A percentile compares a stretch with the other conserved stretches of the same genome.
phyloP scores from a whole-genome alignment of 441 rosid genomes.

The Flueggea neowawraea region DNA sequence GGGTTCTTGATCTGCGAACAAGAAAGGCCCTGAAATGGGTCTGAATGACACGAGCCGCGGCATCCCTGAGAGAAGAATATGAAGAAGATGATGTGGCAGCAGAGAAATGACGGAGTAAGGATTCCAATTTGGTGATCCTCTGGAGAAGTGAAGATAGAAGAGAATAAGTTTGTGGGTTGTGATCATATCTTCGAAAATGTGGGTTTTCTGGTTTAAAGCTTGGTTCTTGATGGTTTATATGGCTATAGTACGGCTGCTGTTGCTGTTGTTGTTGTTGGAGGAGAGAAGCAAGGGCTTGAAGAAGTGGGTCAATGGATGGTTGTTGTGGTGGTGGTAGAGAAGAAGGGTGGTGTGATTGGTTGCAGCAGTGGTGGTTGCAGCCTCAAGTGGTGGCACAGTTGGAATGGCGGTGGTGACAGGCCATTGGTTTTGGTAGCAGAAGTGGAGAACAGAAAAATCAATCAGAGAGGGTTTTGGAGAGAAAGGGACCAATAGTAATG shows the following conservation, averaged over 20 bases:
- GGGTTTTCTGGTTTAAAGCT: slow-evolving; percentile 5
- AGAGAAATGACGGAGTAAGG: slow-evolving; percentile 47
- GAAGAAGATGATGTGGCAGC: slow-evolving; percentile 8
- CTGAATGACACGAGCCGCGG: slow-evolving; percentile 88
- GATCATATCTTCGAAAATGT: slow-evolving; percentile 18
- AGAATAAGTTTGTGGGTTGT: slow-evolving; percentile 19
- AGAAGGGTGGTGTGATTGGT: slow-evolving; percentile 1
- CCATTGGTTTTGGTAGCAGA: slow-evolving; percentile 26
- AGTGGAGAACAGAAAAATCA: no score
- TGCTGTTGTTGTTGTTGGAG: slow-evolving; percentile 26
- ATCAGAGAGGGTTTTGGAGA: no score
- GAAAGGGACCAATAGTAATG: no score
- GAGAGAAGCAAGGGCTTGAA: slow-evolving; percentile 45
- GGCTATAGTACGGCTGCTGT: slow-evolving; percentile 10
- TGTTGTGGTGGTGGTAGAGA: slow-evolving; percentile 12
- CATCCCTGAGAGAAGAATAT: slow-evolving; percentile 45
- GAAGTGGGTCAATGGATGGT: slow-evolving; percentile 37
- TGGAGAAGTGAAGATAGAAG: slow-evolving; percentile 61
- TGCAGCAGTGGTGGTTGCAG: slow-evolving; percentile 8
- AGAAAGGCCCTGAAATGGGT: slow-evolving; percentile 75
- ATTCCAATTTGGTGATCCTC: slow-evolving; percentile 68
- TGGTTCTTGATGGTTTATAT: slow-evolving; percentile 12
- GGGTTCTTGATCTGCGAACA: slow-evolving; percentile 72
- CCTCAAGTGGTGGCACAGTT: slow-evolving; percentile 12
- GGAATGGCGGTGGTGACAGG: slow-evolving; percentile 36